Evolutionary conservation across 73 alveolate genomes (phyloP).

Genomic region (Paraurostyla sp.): DNA sequence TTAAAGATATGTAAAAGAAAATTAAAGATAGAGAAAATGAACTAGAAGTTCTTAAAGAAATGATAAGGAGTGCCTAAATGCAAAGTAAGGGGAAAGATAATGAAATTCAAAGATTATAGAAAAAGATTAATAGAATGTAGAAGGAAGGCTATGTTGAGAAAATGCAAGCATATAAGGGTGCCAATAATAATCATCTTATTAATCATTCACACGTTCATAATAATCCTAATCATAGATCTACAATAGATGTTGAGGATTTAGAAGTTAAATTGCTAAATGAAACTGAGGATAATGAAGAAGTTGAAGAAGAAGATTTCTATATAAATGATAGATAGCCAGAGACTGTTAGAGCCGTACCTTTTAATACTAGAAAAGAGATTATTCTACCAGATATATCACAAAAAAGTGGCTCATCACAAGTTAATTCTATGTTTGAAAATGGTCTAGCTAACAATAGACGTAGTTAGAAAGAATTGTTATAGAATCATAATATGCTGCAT

Average conservation of each 20-base stretch:
- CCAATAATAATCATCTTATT: constrained; percentile 3
- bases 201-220: neutral
- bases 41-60: constrained; percentile 21
- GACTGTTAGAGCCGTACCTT: too few relatives aligned
- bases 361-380: neutral
- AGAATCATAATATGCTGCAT: neutral
- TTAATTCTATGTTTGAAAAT: constrained; percentile 26
- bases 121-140: constrained; percentile 13
- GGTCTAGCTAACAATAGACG: neutral
- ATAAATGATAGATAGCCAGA: too few relatives aligned
- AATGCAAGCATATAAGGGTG: constrained; percentile 3
- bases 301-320: constrained; percentile 23
- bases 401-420: constrained; percentile 20
- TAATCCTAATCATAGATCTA: neutral
- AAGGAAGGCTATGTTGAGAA: constrained; percentile 47
- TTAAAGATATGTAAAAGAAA: constrained; percentile 30
- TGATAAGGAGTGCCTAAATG: neutral
- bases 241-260: constrained; percentile 15
- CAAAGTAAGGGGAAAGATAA: constrained; percentile 13
- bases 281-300: neutral
- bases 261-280: neutral
- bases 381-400: neutral
- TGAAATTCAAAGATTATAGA: constrained; percentile 35
- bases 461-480: neutral
- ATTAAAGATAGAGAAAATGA: constrained; percentile 41